Conservation (phyloP, 2,329 filamentous ascomycete genomes). For the Sporothrix brasiliensis region DNA sequence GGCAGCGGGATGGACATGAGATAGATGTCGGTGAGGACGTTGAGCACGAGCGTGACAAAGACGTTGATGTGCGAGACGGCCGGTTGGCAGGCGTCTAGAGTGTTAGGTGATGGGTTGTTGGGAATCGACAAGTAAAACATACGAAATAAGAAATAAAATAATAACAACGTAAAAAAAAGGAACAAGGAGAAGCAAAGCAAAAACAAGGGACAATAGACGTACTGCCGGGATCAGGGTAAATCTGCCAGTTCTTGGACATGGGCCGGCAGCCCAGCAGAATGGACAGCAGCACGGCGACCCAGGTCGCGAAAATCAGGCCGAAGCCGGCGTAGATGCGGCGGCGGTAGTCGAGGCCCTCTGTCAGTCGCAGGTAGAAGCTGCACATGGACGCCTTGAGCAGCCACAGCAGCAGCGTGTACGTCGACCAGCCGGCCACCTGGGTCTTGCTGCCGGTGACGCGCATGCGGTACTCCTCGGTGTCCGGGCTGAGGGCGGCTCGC, state of each 20-base stretch:
- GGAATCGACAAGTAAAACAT: no score
- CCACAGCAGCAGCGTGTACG: slow-evolving; percentile 40
- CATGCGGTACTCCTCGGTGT: slow-evolving; percentile 40
- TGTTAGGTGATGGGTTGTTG: not conserved
- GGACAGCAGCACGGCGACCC: slow-evolving; percentile 42
- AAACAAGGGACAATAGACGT: slow-evolving; percentile 27
- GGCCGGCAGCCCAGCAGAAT: slow-evolving; percentile 45
- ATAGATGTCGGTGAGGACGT: slow-evolving; percentile 48
- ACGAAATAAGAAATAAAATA: no score
- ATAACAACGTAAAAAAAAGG: no score
- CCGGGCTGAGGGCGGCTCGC: slow-evolving; percentile 38
- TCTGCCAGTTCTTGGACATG: slow-evolving; percentile 48
- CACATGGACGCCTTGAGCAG: slow-evolving; percentile 41
- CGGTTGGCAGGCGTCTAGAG: slow-evolving; percentile 45
- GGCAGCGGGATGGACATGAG: slow-evolving; percentile 49
- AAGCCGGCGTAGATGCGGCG: slow-evolving; percentile 44
- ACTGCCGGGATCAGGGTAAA: slow-evolving; percentile 49
- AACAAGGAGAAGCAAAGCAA: not conserved
- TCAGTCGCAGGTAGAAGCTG: slow-evolving; percentile 42
- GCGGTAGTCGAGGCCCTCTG: slow-evolving; percentile 40
- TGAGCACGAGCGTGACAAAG: slow-evolving; percentile 46
- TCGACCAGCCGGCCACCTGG: slow-evolving; percentile 42
- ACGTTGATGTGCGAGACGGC: slow-evolving; percentile 46
- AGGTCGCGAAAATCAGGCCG: slow-evolving; percentile 42
- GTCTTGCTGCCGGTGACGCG: slow-evolving; percentile 45